Conservation (phyloP, 2,329 filamentous ascomycete genomes). For the Curvularia verruculosa region DNA sequence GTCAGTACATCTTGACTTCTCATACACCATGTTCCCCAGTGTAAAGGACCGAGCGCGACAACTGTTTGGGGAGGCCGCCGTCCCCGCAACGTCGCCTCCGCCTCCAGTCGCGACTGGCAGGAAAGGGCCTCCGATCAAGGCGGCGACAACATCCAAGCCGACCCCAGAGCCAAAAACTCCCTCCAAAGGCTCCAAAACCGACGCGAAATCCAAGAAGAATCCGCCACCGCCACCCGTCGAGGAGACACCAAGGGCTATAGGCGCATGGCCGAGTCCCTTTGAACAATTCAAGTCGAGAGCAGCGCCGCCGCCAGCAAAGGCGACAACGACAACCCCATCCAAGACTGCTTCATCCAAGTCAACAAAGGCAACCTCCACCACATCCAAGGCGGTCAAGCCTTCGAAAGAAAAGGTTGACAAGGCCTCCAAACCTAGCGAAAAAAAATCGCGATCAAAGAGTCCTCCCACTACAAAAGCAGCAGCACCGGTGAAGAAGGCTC, state of each 20-base stretch:
- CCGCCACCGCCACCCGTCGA: constrained; percentile 7
- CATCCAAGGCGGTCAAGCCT: constrained; percentile 7
- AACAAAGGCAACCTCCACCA: constrained; percentile 4
- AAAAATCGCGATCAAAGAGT: constrained; percentile 16
- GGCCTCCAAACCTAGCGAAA: constrained; percentile 7
- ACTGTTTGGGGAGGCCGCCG: constrained; percentile 12
- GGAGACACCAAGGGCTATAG: constrained; percentile 13
- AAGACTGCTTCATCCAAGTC: constrained; percentile 18
- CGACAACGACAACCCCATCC: constrained; percentile 8
- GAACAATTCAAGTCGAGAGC: constrained; percentile 10
- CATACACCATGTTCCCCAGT: constrained; percentile 28
- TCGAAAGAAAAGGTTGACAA: constrained; percentile 13
- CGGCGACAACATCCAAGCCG: constrained; percentile 14
- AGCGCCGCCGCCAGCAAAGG: constrained; percentile 6
- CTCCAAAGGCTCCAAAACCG: neutral
- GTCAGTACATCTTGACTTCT: constrained; percentile 3
- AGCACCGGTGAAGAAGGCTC: constrained; percentile 11
- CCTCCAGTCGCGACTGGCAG: constrained; percentile 16
- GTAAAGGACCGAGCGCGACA: constrained; percentile 29
- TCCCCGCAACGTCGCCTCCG: constrained; percentile 9
- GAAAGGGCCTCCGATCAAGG: constrained; percentile 17
- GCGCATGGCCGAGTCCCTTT: constrained; percentile 15
- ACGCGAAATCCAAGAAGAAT: constrained; percentile 6
- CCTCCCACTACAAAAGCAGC: constrained; percentile 12
- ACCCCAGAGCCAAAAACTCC: constrained; percentile 14